These are phyloP conservation scores for Rhizopogon roseolus DNA, from an alignment of 768 basidiomycete genomes.

Conservation along the genomic window DNA sequence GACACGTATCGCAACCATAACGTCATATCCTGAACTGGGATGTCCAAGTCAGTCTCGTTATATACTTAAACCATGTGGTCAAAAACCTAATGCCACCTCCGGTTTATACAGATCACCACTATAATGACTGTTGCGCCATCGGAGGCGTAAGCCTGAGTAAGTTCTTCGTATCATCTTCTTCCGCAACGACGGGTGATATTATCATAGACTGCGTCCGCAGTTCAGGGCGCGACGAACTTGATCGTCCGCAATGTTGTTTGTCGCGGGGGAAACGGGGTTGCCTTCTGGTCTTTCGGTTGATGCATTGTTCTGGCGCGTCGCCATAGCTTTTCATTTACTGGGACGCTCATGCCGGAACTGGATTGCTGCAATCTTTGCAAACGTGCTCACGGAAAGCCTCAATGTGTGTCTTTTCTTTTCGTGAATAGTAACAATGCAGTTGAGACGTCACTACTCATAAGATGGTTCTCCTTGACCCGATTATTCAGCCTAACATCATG, in stretches of 20 bases:
- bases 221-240: conserved; percentile 52
- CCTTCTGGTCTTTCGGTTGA: conserved; percentile 57
- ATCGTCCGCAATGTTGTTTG: conserved; percentile 23
- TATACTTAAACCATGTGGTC: not conserved
- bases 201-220: not conserved
- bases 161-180: not conserved
- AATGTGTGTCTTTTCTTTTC: no score
- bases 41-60: conserved; percentile 13
- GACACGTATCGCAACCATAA: conserved; percentile 50
- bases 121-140: conserved; percentile 62
- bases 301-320: conserved; percentile 43
- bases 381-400: no score
- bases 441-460: no score
- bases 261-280: conserved; percentile 56
- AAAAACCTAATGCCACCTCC: not conserved
- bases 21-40: conserved; percentile 50
- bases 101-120: conserved; percentile 30
- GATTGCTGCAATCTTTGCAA: no score
- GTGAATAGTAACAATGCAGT: no score
- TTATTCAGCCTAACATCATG: no score
- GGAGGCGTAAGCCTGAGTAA: conserved; percentile 41
- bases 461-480: no score
- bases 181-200: not conserved
- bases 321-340: not conserved
- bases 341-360: no score